phyloP scores from a whole-genome alignment of 768 basidiomycete genomes.

The Termitomyces sp. region DNA sequence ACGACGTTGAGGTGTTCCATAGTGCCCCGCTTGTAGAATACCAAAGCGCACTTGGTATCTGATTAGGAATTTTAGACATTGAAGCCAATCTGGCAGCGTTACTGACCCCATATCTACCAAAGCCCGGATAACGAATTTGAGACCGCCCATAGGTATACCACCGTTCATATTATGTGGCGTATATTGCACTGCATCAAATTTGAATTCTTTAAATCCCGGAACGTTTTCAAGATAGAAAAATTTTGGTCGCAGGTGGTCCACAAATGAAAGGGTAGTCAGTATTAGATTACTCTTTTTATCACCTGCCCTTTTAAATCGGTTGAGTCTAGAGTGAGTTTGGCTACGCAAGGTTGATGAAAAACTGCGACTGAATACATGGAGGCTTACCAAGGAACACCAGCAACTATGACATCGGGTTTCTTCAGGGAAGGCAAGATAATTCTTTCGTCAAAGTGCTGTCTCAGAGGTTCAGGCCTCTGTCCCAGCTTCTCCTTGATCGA shows the following conservation, averaged over 20 bases:
- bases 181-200: slow-evolving; percentile 35
- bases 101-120: slow-evolving; percentile 63
- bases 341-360: slow-evolving; percentile 28
- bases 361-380: neutral
- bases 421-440: slow-evolving; percentile 3
- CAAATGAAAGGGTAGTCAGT: slow-evolving; percentile 49
- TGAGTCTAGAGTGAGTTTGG: slow-evolving; percentile 69
- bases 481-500: slow-evolving; percentile 48
- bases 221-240: slow-evolving; percentile 51
- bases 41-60: slow-evolving; percentile 52
- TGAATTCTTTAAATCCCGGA: slow-evolving; percentile 41
- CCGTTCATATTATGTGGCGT: slow-evolving; percentile 45
- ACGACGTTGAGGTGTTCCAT: slow-evolving; percentile 53
- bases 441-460: slow-evolving; percentile 33
- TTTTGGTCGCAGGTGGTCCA: slow-evolving; percentile 41
- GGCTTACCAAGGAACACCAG: slow-evolving; percentile 72
- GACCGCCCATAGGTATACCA: slow-evolving; percentile 67
- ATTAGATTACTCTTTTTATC: slow-evolving; percentile 69
- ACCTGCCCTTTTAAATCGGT: slow-evolving; percentile 64
- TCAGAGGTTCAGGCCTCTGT: slow-evolving; percentile 33
- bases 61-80: neutral
- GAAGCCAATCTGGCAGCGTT: neutral
- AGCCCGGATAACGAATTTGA: slow-evolving; percentile 61
- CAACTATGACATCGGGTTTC: slow-evolving; percentile 44
- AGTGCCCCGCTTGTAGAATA: slow-evolving; percentile 49